Percentiles rank a stretch among this genome's conserved stretches.
Conservation (phyloP, 345 rosid genomes). For the Rhodomyrtus tomentosa region DNA sequence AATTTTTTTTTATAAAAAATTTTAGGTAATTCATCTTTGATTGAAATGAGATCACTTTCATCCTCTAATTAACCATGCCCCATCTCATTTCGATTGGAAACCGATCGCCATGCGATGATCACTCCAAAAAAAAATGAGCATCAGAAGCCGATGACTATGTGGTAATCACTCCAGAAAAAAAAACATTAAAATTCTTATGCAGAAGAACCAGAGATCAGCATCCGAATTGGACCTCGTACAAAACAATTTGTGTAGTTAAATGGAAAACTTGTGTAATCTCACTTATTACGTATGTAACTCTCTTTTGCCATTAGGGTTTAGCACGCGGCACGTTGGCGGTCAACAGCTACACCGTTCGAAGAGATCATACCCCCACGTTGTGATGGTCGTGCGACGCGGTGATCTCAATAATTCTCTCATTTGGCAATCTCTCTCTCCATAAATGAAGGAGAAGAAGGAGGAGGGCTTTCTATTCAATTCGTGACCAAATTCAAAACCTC, state of each 20-base stretch:
- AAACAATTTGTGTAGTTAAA: background rate
- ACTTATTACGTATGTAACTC: no score
- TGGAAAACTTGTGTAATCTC: background rate
- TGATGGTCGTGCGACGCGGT: background rate
- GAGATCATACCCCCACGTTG: background rate
- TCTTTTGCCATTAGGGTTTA: background rate
- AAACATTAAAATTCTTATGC: background rate
- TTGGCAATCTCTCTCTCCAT: background rate
- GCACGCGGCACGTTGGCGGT: background rate
- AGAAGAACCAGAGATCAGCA: background rate
- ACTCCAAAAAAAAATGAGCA: background rate
- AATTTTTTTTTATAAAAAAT: no score
- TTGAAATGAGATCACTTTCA: background rate
- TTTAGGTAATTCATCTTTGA: no score
- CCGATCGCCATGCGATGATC: background rate
- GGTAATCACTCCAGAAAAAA: background rate
- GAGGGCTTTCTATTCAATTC: background rate
- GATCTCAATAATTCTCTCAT: background rate
- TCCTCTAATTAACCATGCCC: background rate
- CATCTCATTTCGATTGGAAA: background rate
- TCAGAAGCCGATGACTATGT: background rate
- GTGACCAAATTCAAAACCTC: background rate
- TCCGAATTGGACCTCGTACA: background rate
- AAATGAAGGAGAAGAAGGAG: background rate
- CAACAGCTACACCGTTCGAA: background rate